phyloP scores from a whole-genome alignment of 208 protist species.

The Crithidia thermophila region DNA sequence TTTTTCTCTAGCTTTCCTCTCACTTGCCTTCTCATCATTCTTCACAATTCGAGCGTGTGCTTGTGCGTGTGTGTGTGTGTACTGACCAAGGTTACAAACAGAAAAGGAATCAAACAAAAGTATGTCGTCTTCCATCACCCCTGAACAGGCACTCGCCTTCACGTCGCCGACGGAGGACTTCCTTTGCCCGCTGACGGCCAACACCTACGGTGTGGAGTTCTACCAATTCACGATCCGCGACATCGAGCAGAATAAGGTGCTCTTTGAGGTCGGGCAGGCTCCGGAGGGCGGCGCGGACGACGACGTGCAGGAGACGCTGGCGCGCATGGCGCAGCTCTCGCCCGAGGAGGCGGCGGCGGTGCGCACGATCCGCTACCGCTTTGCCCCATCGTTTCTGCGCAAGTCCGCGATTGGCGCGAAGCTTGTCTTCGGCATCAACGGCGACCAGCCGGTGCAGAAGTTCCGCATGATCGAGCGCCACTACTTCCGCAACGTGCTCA shows the following conservation, averaged over 20 bases:
- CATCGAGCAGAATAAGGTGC: conserved; percentile 70
- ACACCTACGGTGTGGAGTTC: conserved; percentile 95
- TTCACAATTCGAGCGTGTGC: neutral
- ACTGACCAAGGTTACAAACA: too few species aligned
- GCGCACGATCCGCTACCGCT: conserved; percentile 92
- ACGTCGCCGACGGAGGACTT: conserved; percentile 82
- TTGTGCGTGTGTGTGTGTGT: neutral
- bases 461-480: conserved; percentile 98
- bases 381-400: conserved; percentile 83
- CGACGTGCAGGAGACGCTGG: conserved; percentile 33
- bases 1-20: neutral
- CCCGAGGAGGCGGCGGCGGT: conserved; percentile 52
- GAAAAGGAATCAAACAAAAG: conserved; percentile 5
- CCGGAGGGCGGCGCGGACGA: conserved; percentile 20
- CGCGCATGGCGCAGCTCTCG: conserved; percentile 35
- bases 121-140: conserved; percentile 47
- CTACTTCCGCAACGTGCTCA: conserved; percentile 94
- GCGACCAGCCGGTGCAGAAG: conserved; percentile 80
- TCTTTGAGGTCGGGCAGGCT: conserved; percentile 88
- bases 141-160: conserved; percentile 68
- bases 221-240: conserved; percentile 95
- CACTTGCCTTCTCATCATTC: neutral
- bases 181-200: conserved; percentile 91
- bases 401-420: conserved; percentile 82
- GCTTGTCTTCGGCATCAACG: conserved; percentile 92